Evolutionary conservation across 2,329 filamentous ascomycete genomes (phyloP), one percentile per base, ranked within the genome.

Genomic region (Xenoacremonium recifei): DNA sequence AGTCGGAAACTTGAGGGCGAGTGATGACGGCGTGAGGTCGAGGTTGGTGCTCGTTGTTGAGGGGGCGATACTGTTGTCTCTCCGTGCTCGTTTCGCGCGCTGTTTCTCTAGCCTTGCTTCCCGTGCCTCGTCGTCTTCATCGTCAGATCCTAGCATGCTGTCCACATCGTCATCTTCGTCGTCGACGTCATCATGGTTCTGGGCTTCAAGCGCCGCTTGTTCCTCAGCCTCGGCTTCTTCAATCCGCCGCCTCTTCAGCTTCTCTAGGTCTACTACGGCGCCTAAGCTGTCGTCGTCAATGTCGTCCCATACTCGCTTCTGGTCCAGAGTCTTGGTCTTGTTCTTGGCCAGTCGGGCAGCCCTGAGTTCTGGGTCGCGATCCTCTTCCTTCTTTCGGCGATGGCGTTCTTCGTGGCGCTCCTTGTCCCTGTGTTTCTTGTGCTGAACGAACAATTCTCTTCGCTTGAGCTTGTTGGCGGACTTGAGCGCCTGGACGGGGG

Each of bases 271-370:
- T 21, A 84, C 77, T 51, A 71, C 69, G 12, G 69, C 68, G 48
- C 74, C 76, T 5, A 82, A 69, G 36, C 69, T 75, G 51, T 84
- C 79, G 42, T 77, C 77, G 35, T 83, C 83, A 37, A 80, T 79
- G 39, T 91, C 84, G 57, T 96, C 91, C 89, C 89, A 97, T 21
- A 89, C 82, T 63, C 93, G 82, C 73, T 96, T 96, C 57, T 83
- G 80, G 57, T 96, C 91, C 44, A 96, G 77, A 1, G 89, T 95
- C 40, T 80, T 66, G 1, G 93, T 87, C 32, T 90, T 77, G 69
- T 96, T 96, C 53, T 79, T 81, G 46, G 82, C 82, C 47, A 92
- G 72, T 55, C 93, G 80, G 51, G 85, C 79, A 47, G 80, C 81
- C 53, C 82, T 82, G 45, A 96, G 68, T 45, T 81, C 77, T 2